Percentiles rank a stretch among this genome's conserved stretches.
These are phyloP conservation scores for Ensete glaucum DNA, from an alignment of 176 grass and related monocot genomes.

Conservation along the genomic window DNA sequence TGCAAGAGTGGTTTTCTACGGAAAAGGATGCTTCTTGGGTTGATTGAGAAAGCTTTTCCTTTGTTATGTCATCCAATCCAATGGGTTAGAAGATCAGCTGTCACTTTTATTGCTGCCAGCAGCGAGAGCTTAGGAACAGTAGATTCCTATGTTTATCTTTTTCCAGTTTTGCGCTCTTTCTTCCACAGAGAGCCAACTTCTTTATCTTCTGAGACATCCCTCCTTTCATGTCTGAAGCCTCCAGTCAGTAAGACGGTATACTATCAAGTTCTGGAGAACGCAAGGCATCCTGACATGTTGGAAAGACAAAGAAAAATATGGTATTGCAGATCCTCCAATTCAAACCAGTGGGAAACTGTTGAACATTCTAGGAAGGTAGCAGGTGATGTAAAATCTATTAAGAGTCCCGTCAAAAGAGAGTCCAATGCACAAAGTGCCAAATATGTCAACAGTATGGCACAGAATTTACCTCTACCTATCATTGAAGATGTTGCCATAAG, in stretches of 20 bases:
- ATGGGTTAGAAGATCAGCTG: slow-evolving; percentile 82
- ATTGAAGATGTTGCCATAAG: slow-evolving; percentile 41
- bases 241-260: slow-evolving; percentile 75
- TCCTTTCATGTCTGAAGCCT: slow-evolving; percentile 69
- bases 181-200: slow-evolving; percentile 71
- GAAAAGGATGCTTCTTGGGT: slow-evolving; percentile 71
- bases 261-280: slow-evolving; percentile 78
- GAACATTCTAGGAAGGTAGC: slow-evolving; percentile 21
- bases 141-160: slow-evolving; percentile 90
- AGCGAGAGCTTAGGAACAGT: slow-evolving; percentile 77
- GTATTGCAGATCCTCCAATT: slow-evolving; percentile 29
- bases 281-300: slow-evolving; percentile 46
- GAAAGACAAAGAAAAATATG: slow-evolving; percentile 54
- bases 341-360: slow-evolving; percentile 46
- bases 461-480: slow-evolving; percentile 14
- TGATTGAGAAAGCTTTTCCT: slow-evolving; percentile 71
- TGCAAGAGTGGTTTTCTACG: slow-evolving; percentile 71
- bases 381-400: slow-evolving; percentile 33
- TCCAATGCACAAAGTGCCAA: slow-evolving; percentile 29
- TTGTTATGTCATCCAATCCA: slow-evolving; percentile 78
- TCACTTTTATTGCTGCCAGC: slow-evolving; percentile 66
- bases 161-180: slow-evolving; percentile 60
- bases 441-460: slow-evolving; percentile 19
- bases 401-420: slow-evolving; percentile 44
- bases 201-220: slow-evolving; percentile 56